Conservation (phyloP, 176 grass and related monocot species). For the Saccharum spontaneum region DNA sequence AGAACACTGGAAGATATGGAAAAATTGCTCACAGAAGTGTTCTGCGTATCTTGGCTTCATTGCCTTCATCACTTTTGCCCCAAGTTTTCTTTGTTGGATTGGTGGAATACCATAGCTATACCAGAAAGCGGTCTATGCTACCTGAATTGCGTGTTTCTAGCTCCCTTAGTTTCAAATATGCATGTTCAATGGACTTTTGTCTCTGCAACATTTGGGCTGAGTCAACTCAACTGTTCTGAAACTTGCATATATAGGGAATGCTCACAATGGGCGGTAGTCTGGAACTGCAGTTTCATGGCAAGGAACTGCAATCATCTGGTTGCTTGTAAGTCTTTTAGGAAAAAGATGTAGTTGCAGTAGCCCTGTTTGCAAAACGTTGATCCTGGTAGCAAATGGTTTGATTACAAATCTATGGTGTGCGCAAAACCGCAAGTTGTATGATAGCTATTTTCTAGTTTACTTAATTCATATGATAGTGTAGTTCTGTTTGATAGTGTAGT, state of each 20-base stretch:
- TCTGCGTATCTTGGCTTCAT: not conserved
- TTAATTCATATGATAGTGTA: not conserved
- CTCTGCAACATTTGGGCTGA: not conserved
- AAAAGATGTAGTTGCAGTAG: not conserved
- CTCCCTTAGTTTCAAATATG: not conserved
- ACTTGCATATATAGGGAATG: not conserved
- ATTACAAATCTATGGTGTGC: not conserved
- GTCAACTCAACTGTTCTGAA: not conserved
- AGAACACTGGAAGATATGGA: not conserved
- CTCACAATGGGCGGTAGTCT: not conserved
- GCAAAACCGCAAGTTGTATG: not conserved
- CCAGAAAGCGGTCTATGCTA: not conserved
- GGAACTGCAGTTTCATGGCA: not conserved
- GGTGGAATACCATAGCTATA: not conserved
- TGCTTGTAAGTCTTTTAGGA: not conserved
- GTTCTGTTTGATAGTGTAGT: not conserved
- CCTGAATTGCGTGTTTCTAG: not conserved
- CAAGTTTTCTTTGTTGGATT: not conserved
- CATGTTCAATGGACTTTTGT: constrained; percentile 4
- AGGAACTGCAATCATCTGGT: not conserved
- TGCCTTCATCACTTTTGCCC: not conserved
- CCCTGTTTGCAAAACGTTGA: not conserved
- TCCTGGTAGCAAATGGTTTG: not conserved
- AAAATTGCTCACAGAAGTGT: constrained; percentile 9
- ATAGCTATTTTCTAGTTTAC: not conserved